These are phyloP conservation scores for Nakataea oryzae DNA, from an alignment of 2,329 filamentous ascomycete genomes.

Conservation along the genomic window DNA sequence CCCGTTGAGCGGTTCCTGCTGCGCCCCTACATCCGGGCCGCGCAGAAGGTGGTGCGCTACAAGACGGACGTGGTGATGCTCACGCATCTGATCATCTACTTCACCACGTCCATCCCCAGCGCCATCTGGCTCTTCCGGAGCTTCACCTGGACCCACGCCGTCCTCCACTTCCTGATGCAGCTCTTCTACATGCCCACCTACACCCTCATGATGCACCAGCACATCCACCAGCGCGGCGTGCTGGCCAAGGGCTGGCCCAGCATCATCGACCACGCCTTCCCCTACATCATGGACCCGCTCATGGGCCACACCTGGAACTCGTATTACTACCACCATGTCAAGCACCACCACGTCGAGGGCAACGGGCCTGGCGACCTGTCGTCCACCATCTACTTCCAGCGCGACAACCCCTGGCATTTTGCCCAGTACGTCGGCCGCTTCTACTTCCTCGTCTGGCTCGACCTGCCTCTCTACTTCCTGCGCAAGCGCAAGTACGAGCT, in stretches of 20 bases:
- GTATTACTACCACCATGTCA: slow-evolving; percentile 79
- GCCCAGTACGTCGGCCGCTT: slow-evolving; percentile 65
- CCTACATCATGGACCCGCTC: slow-evolving; percentile 63
- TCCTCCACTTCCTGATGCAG: slow-evolving; percentile 56
- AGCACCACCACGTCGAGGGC: slow-evolving; percentile 72
- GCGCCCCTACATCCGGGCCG: slow-evolving; percentile 47
- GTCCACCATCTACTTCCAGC: slow-evolving; percentile 66
- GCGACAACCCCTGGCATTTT: slow-evolving; percentile 57
- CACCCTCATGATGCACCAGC: slow-evolving; percentile 75
- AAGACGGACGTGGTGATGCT: slow-evolving; percentile 69
- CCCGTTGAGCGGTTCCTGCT: slow-evolving; percentile 39
- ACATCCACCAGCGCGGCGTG: slow-evolving; percentile 69
- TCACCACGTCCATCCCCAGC: slow-evolving; percentile 58
- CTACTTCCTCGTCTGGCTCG: slow-evolving; percentile 62
- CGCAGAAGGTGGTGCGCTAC: slow-evolving; percentile 46
- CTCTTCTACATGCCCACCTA: slow-evolving; percentile 62
- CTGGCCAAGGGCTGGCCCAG: slow-evolving; percentile 24
- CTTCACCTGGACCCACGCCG: slow-evolving; percentile 58
- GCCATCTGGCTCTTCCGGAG: slow-evolving; percentile 49
- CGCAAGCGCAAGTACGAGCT: slow-evolving; percentile 45
- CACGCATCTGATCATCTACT: slow-evolving; percentile 65
- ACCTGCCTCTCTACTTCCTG: slow-evolving; percentile 64
- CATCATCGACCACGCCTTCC: slow-evolving; percentile 54
- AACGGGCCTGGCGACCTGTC: slow-evolving; percentile 70
- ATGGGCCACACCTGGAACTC: slow-evolving; percentile 81